Evolutionary conservation across 2,329 filamentous ascomycete species (phyloP), one percentile per base, ranked within the genome.

Genomic region (Calonectria pseudoreteaudii): DNA sequence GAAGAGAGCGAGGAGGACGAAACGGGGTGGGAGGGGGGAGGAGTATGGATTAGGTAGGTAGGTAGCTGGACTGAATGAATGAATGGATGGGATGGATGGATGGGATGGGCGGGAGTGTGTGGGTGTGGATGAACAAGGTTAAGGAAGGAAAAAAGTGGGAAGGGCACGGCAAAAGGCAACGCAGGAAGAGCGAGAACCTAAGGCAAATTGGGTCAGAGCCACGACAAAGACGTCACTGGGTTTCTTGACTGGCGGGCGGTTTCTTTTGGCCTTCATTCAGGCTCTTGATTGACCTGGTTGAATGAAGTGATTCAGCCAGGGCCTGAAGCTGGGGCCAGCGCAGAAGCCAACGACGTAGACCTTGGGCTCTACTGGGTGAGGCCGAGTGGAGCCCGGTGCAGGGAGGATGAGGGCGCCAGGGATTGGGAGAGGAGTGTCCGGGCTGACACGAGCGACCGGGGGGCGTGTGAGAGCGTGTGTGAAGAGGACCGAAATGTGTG

Each of bases 361-460:
- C 56, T 50, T 66, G 71, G 62, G 71, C 62, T 75, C 68, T 68
- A 60, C 74, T 78, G 69, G 47, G 75, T 73, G 76, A 80, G 79
- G 79, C 77, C 78, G 69, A 70, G 76, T 77, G 78, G 78, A 53
- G 76, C 71, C 68, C 66, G 68, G 72, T 58, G 77, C 74, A 80
- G 78, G 77, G 79, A 80, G 79, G 74, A 74, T 74, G 76, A 72
- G 72, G 74, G 77, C 64, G 76, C 49, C 78, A 77, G 77, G 80
- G 82, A 83, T 83, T 83, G 82, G 82, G 71, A 77, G 74, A 73
- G 74, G 77, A 75, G 74, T 62, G 77, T 73, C 80, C 77, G 75
- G 80, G 81, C 81, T 83, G 82, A 83, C 81, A 83, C 82, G 77
- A 81, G 70, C 23, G 70, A 68, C 64, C 20, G 20, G 70, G 69